Evolutionary conservation across 164 flowering plant species (phyloP).

Genomic region (Macadamia tetraphylla): DNA sequence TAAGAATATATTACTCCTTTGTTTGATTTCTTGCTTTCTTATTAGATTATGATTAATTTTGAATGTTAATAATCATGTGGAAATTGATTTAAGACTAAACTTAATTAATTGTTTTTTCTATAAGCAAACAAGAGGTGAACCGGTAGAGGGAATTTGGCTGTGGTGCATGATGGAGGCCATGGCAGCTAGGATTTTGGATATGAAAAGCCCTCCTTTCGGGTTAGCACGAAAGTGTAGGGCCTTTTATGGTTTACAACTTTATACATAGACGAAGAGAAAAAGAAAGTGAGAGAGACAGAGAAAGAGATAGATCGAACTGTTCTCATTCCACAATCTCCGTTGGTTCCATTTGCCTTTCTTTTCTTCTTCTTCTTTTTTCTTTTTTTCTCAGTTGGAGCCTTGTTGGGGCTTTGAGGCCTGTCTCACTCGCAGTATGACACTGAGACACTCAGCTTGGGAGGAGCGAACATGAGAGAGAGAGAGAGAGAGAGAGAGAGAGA

Average conservation of each 20-base stretch:
- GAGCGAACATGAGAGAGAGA: too few relatives aligned
- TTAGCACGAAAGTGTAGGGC: slow-evolving; percentile 11
- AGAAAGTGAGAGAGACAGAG: not conserved
- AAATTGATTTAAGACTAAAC: not conserved
- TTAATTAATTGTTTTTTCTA: too few relatives aligned
- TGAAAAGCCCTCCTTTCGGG: slow-evolving; percentile 21
- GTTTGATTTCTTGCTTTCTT: too few relatives aligned
- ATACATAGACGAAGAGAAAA: too few relatives aligned
- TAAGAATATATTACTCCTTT: too few relatives aligned
- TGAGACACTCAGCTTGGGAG: not conserved
- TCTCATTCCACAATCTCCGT: too few relatives aligned
- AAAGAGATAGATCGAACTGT: too few relatives aligned
- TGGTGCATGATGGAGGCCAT: slow-evolving; percentile 6
- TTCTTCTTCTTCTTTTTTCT: too few relatives aligned
- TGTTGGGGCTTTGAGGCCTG: not conserved
- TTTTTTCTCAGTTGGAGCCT: not conserved
- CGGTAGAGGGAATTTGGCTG: not conserved
- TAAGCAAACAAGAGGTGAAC: too few relatives aligned
- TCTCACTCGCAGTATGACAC: not conserved
- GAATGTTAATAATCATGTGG: not conserved
- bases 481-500: not conserved
- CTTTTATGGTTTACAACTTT: not conserved
- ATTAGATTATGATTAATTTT: too few relatives aligned
- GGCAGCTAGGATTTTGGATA: slow-evolving; percentile 7
- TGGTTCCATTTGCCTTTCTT: too few relatives aligned